phyloP scores from a whole-genome alignment of 257 asterid genomes.

The Ehretia macrophylla region DNA sequence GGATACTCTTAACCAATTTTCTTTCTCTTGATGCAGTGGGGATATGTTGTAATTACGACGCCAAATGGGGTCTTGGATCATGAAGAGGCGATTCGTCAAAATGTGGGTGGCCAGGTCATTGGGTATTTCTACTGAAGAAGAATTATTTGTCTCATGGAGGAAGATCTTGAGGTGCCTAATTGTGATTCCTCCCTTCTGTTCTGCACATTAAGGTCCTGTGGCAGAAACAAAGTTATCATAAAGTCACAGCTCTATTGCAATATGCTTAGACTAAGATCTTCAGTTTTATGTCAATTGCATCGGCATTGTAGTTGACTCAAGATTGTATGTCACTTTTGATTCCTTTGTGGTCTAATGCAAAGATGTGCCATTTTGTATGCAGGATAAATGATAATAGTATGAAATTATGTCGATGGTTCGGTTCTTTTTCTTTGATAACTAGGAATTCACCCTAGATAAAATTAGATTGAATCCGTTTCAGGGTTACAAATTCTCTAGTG shows the following conservation, averaged over 20 bases:
- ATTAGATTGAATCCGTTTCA: too few relatives aligned
- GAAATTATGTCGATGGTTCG: too few relatives aligned
- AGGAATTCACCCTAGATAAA: too few relatives aligned
- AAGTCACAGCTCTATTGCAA: background rate
- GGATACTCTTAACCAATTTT: background rate
- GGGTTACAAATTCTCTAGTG: too few relatives aligned
- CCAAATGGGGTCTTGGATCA: conserved; percentile 97
- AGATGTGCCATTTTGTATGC: background rate
- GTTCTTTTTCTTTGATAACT: too few relatives aligned
- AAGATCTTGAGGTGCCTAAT: background rate
- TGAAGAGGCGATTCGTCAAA: conserved; percentile 83
- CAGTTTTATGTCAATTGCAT: background rate
- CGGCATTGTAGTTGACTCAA: background rate
- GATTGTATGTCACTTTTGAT: background rate
- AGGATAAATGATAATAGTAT: too few relatives aligned
- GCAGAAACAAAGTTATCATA: background rate
- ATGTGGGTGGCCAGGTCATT: conserved; percentile 91
- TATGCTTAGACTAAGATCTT: background rate
- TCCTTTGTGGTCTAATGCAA: background rate
- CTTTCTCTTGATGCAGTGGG: conserved; percentile 64
- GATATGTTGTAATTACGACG: conserved; percentile 83
- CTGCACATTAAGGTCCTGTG: background rate
- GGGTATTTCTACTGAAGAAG: conserved; percentile 75
- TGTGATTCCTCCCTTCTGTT: background rate
- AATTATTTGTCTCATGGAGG: background rate